phyloP scores from a whole-genome alignment of 768 basidiomycete genomes.

The Mycena alexandri region DNA sequence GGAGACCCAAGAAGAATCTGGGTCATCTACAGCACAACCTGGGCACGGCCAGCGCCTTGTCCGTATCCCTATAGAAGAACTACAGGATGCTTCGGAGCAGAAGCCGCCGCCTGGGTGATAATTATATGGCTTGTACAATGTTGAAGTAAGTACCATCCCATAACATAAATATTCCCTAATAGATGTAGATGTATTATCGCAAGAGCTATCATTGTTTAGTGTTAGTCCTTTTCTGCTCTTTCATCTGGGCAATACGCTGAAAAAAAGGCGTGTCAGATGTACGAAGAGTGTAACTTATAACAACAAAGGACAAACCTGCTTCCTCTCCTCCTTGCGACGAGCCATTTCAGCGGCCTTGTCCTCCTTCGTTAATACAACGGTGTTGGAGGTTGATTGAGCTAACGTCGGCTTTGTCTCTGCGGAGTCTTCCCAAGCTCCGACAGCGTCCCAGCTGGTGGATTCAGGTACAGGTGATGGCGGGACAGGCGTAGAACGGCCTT shows the following conservation, averaged over 20 bases:
- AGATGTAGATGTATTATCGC: constrained; percentile 8
- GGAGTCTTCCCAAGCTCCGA: constrained; percentile 37
- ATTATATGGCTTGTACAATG: constrained; percentile 22
- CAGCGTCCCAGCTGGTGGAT: constrained; percentile 35
- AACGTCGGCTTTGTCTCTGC: constrained; percentile 35
- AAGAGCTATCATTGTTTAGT: constrained; percentile 15
- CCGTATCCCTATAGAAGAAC: constrained; percentile 79
- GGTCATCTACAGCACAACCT: constrained; percentile 25
- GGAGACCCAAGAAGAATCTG: constrained; percentile 39
- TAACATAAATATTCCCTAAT: constrained; percentile 25
- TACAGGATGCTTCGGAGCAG: constrained; percentile 42
- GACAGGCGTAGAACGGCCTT: constrained; percentile 36
- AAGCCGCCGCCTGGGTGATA: constrained; percentile 17
- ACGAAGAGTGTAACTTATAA: neutral
- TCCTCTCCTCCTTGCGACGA: constrained; percentile 90
- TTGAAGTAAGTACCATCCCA: constrained; percentile 29
- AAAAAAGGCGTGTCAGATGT: constrained; percentile 17
- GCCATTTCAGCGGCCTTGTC: constrained; percentile 96
- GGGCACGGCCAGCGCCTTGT: constrained; percentile 72
- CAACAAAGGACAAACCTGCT: constrained; percentile 67
- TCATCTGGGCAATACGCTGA: constrained; percentile 82
- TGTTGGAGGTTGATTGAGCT: constrained; percentile 43
- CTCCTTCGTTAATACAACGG: constrained; percentile 80
- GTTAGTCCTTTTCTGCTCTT: constrained; percentile 81
- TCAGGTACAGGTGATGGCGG: constrained; percentile 37